Base-by-base conservation (phyloP, 805 yeast species). In the Candida oleophila region DNA sequence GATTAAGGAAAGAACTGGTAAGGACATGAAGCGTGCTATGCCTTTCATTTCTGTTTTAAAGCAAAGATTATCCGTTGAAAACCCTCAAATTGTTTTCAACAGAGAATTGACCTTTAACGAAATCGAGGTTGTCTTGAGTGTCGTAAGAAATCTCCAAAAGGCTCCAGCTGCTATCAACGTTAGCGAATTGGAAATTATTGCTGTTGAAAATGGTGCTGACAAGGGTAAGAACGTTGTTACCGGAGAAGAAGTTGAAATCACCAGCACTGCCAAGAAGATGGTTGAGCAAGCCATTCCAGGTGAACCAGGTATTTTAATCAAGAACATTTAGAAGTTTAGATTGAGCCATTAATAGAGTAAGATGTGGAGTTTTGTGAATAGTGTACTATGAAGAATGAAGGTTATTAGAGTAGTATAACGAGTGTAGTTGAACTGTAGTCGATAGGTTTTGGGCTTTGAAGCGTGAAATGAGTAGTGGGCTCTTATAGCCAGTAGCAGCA, bases 21-120 rank as follows among this genome's bases (percentile, higher is more conserved):
- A 83, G 66, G 98, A 94, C 60, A 88, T 91, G 87, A 94, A 94
- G 80, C 85, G 95, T 58, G 97, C 96, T 49, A 94, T 94, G 98
- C 98, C 98, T 49, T 92, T 91, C 67, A 90, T 94, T 51, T 84
- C 92, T 53, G 73, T 81, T 56, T 74, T 94, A 66, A 91, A 94
- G 69, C 88, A 85, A 63, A 83, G 96, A 72, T 76, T 94, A 55
- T 69, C 76, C 35, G 69, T 68, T 44, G 95, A 87, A 62, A 68
- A 83, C 25, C 83, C 96, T 16, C 81, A 79, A 45, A 79, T 80
- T 44, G 96, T 94, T 21, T 89, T 94, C 77, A 85, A 90, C 77
- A 82, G 98, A 73, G 86, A 91, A 69, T 80, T 92, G 55, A 77
- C 84, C 30, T 94, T 89, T 68, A 77, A 83, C 66, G 99, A 94